Evolutionary conservation across 2,329 filamentous ascomycete species (phyloP), one percentile per base, ranked within the genome.

Genomic region (Trichoderma sp.): DNA sequence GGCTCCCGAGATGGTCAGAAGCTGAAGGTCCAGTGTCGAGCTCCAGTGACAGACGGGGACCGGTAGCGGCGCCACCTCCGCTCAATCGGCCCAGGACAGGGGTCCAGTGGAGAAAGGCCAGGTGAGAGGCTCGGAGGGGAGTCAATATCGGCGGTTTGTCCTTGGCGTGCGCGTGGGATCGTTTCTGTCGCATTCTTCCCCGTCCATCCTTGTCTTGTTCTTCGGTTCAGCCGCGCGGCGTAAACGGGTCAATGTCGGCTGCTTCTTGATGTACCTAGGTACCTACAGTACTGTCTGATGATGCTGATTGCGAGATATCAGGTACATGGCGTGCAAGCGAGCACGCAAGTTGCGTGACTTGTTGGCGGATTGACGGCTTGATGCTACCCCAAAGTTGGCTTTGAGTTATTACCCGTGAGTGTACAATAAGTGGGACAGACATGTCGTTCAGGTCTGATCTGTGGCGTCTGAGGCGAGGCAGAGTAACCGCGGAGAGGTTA

Each of bases 71-170:
- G 59, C 39, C 59, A 34, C 26, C 39, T 52, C 59, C 24, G 50
- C 59, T 54, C 45, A 62, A 45, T 48, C 48, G 48, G 59, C 7
- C 59, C 59, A 34, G 54, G 39, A 62, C 48, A 54, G 17, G 43
- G 44, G 12, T 28, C 21, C 21, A 24, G 21, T 24, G 21, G 21
- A 24, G 21, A 34, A 26, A 45, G 41, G 12, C 44, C 17, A 15
- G 6, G 28, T 14, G 30, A 14, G 47, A 28, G 26, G 26, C 30
- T 62, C 26, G 48, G 39, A n/a, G 41, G 30, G 30, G 21, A 24
- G 21, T 24, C 21, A 24, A 57, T 28, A 28, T 24, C 24, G 21
- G 21, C 21, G 52, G 39, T 34, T 48, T 19, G 1, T 47, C 26
- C 28, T 50, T 50, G 44, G 58, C 58, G 48, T 39, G 34, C 44